These are phyloP conservation scores for Tricladium varicosporioides DNA, from an alignment of 2,329 filamentous ascomycete species.

Conservation along the genomic window DNA sequence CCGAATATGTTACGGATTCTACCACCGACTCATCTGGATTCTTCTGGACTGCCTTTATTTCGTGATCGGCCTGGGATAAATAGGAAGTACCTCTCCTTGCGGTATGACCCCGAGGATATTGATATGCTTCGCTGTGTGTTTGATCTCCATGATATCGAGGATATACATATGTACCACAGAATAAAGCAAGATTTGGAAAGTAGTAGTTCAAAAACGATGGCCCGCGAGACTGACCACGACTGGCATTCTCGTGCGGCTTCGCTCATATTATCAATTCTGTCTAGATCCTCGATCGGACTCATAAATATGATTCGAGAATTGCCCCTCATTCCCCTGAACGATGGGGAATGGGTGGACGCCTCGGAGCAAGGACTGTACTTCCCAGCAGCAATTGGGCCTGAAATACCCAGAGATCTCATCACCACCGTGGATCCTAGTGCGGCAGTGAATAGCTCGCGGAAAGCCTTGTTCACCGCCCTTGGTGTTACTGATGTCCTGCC, in stretches of 20 bases:
- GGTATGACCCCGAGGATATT: constrained; percentile 10
- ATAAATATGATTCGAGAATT: constrained; percentile 3
- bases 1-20: constrained; percentile 3
- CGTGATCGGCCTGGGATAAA: constrained; percentile 4
- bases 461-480: constrained; percentile 9
- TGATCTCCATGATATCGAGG: constrained; percentile 8
- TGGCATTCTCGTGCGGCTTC: constrained; percentile 14
- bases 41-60: constrained; percentile 9
- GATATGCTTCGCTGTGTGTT: neutral
- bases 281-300: neutral
- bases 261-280: constrained; percentile 10
- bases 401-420: constrained; percentile 12
- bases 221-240: neutral
- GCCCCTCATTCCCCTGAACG: constrained; percentile 8
- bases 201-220: constrained; percentile 9
- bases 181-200: constrained; percentile 15
- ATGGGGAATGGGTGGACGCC: constrained; percentile 11
- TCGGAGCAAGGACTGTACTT: constrained; percentile 2
- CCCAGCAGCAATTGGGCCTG: constrained; percentile 4
- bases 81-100: constrained; percentile 13
- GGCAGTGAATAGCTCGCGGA: constrained; percentile 3
- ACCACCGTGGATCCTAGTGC: constrained; percentile 7
- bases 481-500: neutral
- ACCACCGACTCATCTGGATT: constrained; percentile 1
- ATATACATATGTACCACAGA: constrained; percentile 10